Percentiles rank a stretch among this genome's conserved stretches.
Conservation (phyloP, 2,329 filamentous ascomycete species). For the Amphichorda felina region DNA sequence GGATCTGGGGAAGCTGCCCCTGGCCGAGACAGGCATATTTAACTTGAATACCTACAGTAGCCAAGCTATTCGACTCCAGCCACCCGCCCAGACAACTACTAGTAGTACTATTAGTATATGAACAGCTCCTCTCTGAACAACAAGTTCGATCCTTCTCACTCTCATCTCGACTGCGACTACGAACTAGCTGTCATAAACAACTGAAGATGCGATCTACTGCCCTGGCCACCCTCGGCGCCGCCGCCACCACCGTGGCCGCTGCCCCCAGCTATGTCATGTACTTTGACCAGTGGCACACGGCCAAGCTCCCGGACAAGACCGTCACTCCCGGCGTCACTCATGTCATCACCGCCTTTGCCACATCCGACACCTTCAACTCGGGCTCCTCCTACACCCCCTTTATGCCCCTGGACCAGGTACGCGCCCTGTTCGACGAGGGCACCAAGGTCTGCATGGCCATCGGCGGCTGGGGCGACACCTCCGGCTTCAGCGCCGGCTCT, state of each 20-base stretch:
- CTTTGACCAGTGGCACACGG: conserved; percentile 29
- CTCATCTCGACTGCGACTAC: too few species aligned
- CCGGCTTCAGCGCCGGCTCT: conserved; percentile 39
- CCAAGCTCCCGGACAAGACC: conserved; percentile 19
- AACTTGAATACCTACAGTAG: too few species aligned
- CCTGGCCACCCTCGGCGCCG: conserved; percentile 7
- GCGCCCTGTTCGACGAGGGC: conserved; percentile 35
- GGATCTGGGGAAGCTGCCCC: too few species aligned
- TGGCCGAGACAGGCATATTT: too few species aligned
- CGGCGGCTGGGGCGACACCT: conserved; percentile 53
- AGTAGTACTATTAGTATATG: too few species aligned
- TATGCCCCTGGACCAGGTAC: conserved; percentile 35
- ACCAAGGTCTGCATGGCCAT: conserved; percentile 52
- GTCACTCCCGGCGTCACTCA: conserved; percentile 35
- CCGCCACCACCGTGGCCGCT: conserved; percentile 8
- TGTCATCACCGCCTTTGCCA: conserved; percentile 43
- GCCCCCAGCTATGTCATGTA: conserved; percentile 26
- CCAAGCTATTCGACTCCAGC: too few species aligned
- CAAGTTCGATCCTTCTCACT: too few species aligned
- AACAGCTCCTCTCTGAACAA: too few species aligned
- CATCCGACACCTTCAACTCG: conserved; percentile 33
- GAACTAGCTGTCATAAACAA: too few species aligned
- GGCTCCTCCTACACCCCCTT: conserved; percentile 36
- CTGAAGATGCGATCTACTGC: conserved; percentile 1
- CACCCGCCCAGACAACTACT: too few species aligned